Evolutionary conservation across 2,329 filamentous ascomycete species (phyloP).

Genomic region (Verticillium dahliae): DNA sequence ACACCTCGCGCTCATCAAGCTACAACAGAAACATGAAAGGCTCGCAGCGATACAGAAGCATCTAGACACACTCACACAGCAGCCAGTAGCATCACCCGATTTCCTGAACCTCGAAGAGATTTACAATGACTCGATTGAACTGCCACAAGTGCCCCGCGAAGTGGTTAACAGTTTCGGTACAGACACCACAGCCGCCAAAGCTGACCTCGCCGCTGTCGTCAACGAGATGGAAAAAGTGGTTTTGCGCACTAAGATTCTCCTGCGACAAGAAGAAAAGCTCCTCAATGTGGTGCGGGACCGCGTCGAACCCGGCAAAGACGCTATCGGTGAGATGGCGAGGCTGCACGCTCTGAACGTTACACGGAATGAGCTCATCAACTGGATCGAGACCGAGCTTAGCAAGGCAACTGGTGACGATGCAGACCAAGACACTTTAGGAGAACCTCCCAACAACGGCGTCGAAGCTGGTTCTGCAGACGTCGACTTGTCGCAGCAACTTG

Average conservation of each 20-base stretch:
- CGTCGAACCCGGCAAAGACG: conserved; percentile 19
- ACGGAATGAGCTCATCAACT: conserved; percentile 54
- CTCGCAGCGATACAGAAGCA: conserved; percentile 44
- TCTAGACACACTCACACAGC: conserved; percentile 42
- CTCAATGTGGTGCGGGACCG: conserved; percentile 32
- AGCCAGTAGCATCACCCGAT: conserved; percentile 42
- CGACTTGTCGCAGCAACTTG: conserved; percentile 32
- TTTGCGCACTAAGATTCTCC: conserved; percentile 49
- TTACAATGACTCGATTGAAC: conserved; percentile 33
- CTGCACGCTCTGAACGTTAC: conserved; percentile 48
- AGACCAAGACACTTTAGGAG: conserved; percentile 12
- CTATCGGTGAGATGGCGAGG: conserved; percentile 30
- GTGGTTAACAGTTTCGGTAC: conserved; percentile 43
- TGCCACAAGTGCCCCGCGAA: conserved; percentile 45
- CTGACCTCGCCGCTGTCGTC: conserved; percentile 40
- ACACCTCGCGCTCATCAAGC: conserved; percentile 42
- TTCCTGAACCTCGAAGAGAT: conserved; percentile 44
- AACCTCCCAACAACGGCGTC: conserved; percentile 1
- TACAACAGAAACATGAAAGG: conserved; percentile 44
- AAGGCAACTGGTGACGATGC: conserved; percentile 35
- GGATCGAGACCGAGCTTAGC: conserved; percentile 57
- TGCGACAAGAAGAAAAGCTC: conserved; percentile 49
- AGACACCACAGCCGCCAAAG: conserved; percentile 28
- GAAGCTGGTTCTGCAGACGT: conserved; percentile 8
- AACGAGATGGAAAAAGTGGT: conserved; percentile 51